Conservation (phyloP, 805 yeast species). For the Kodamaea leandrae region DNA sequence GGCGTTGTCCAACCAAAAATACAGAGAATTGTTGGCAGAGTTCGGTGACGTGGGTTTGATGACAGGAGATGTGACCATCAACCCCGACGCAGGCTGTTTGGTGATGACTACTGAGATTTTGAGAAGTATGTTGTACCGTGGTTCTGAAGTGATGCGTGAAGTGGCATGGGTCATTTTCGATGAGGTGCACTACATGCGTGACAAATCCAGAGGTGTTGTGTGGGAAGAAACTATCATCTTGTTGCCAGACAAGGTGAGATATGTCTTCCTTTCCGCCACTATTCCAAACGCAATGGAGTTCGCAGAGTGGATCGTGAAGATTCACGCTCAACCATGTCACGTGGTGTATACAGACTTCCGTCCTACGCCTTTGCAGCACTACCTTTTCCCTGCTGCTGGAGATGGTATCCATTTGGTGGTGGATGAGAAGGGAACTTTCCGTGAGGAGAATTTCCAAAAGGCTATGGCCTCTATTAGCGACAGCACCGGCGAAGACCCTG, state of each 20-base stretch:
- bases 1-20: conserved; percentile 91
- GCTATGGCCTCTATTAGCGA: conserved; percentile 94
- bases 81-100: conserved; percentile 96
- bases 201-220: conserved; percentile 96
- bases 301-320: conserved; percentile 97
- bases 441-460: conserved; percentile 97
- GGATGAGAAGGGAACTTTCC: conserved; percentile 92
- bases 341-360: conserved; percentile 98
- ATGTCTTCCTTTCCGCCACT: conserved; percentile 92
- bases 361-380: conserved; percentile 98
- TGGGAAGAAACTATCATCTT: conserved; percentile 99
- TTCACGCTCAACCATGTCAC: conserved; percentile 95
- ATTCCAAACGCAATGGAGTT: conserved; percentile 98
- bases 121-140: conserved; percentile 93
- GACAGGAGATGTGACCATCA: conserved; percentile 99
- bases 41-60: conserved; percentile 96
- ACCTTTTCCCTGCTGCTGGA: conserved; percentile 96
- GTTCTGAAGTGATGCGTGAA: conserved; percentile 97
- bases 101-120: conserved; percentile 99
- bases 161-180: conserved; percentile 98
- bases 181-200: conserved; percentile 98
- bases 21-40: conserved; percentile 86
- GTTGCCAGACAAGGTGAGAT: conserved; percentile 93
- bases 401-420: conserved; percentile 97
- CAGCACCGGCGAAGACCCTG: conserved; percentile 80